These are phyloP conservation scores for Halophytophthora polymorphica DNA, from an alignment of 352 stramenopile genomes.

Conservation along the genomic window DNA sequence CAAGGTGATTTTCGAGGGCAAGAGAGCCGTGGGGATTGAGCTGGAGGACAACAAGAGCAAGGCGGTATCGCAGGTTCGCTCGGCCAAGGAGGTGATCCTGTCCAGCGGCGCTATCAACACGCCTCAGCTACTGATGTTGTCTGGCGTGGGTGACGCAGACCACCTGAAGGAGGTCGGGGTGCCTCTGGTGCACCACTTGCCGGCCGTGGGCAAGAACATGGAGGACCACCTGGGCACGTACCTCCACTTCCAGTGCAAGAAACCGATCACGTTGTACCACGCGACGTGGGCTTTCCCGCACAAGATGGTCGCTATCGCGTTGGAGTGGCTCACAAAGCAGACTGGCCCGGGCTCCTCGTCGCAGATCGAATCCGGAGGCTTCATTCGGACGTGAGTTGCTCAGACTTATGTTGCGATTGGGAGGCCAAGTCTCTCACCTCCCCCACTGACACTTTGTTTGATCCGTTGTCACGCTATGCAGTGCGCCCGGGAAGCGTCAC, in stretches of 20 bases:
- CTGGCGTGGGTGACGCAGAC: slow-evolving; percentile 73
- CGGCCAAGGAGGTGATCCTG: slow-evolving; percentile 86
- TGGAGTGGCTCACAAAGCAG: slow-evolving; percentile 79
- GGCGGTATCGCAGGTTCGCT: slow-evolving; percentile 40
- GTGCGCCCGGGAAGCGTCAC: slow-evolving; percentile 69
- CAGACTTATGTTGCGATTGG: neutral
- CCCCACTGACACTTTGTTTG: neutral
- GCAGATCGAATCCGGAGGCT: slow-evolving; percentile 83
- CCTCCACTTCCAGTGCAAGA: slow-evolving; percentile 86
- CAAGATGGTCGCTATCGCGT: slow-evolving; percentile 80
- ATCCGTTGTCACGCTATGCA: slow-evolving; percentile 16
- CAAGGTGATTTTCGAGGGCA: slow-evolving; percentile 82
- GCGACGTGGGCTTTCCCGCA: slow-evolving; percentile 88
- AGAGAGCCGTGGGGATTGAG: slow-evolving; percentile 72
- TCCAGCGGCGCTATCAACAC: slow-evolving; percentile 88
- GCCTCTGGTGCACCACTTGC: slow-evolving; percentile 69
- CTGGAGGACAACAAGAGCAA: slow-evolving; percentile 67
- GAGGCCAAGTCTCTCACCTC: neutral
- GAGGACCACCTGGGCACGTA: slow-evolving; percentile 89
- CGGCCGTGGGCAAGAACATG: slow-evolving; percentile 85
- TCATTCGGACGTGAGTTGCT: slow-evolving; percentile 64
- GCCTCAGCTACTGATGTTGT: slow-evolving; percentile 86
- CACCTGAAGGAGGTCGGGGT: slow-evolving; percentile 76
- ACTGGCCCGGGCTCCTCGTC: slow-evolving; percentile 75
- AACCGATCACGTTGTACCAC: slow-evolving; percentile 89